Conservation (phyloP, 345 rosid genomes). For the Sapria himalayana region DNA sequence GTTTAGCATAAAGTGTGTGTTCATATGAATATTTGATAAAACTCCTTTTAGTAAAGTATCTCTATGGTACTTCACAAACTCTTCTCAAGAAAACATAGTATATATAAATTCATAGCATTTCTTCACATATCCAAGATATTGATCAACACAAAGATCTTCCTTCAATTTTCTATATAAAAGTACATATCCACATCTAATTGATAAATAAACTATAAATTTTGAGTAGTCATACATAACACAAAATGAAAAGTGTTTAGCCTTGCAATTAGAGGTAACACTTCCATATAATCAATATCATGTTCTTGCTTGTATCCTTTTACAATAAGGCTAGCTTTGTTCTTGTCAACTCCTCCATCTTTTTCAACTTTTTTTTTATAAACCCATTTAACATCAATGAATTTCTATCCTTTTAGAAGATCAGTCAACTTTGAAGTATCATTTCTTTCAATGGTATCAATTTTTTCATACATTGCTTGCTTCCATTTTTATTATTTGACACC, state of each 20-base stretch:
- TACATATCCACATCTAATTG: background rate
- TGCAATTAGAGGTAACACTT: background rate
- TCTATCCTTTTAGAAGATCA: background rate
- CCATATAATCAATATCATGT: background rate
- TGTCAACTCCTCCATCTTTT: background rate
- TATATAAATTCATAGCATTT: background rate
- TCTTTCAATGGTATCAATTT: background rate
- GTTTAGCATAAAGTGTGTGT: too few relatives aligned
- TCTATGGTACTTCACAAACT: too few relatives aligned
- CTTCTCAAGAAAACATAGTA: too few relatives aligned
- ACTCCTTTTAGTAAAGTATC: too few relatives aligned
- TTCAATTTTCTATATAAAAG: background rate
- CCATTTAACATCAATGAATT: background rate
- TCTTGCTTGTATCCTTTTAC: background rate
- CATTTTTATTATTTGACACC: background rate
- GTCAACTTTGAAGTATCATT: background rate
- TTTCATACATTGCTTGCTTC: background rate
- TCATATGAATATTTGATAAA: too few relatives aligned
- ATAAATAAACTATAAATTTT: background rate
- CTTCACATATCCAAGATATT: background rate
- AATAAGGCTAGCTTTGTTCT: background rate
- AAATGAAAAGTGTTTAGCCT: too few relatives aligned
- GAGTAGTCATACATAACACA: background rate
- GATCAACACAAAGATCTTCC: background rate
- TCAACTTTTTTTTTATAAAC: background rate